These are phyloP conservation scores for Termitomyces sp. DNA, from an alignment of 768 basidiomycete genomes.

Conservation along the genomic window DNA sequence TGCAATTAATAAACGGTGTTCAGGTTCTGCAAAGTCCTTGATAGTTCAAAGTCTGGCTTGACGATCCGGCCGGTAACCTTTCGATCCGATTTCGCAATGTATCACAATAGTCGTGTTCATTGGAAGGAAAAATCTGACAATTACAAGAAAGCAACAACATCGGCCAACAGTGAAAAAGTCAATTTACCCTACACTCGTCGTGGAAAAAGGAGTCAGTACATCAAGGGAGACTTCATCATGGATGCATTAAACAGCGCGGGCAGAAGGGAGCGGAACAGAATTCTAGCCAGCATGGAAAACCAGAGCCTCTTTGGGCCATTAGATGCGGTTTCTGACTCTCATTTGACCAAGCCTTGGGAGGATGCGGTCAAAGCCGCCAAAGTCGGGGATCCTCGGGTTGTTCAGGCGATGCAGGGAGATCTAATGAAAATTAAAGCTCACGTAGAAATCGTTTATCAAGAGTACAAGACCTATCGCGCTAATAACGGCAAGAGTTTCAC, in stretches of 20 bases:
- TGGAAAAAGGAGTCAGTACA: slow-evolving; percentile 4
- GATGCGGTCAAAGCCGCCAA: slow-evolving; percentile 22
- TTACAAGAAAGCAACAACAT: background rate
- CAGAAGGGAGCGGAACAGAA: slow-evolving; percentile 8
- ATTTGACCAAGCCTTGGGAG: slow-evolving; percentile 32
- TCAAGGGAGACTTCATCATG: slow-evolving; percentile 24
- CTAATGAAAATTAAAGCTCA: slow-evolving; percentile 33
- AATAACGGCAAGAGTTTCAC: slow-evolving; percentile 28
- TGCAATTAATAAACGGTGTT: background rate
- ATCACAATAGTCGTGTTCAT: slow-evolving; percentile 8
- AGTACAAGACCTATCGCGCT: slow-evolving; percentile 14
- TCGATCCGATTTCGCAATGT: slow-evolving; percentile 11
- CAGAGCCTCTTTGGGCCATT: slow-evolving; percentile 14
- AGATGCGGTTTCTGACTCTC: slow-evolving; percentile 13
- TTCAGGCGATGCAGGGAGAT: slow-evolving; percentile 24
- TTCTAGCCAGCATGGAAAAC: slow-evolving; percentile 15
- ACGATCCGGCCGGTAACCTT: slow-evolving; percentile 30
- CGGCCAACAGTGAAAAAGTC: background rate
- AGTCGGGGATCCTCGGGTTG: slow-evolving; percentile 11
- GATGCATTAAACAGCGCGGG: slow-evolving; percentile 17
- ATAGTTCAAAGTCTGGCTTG: slow-evolving; percentile 58
- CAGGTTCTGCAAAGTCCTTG: slow-evolving; percentile 50
- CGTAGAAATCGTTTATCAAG: slow-evolving; percentile 27
- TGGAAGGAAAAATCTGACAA: slow-evolving; percentile 17
- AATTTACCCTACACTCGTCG: slow-evolving; percentile 14